These are phyloP conservation scores for Saccharomyces hybrid DNA, from an alignment of 1,139 yeast genomes.

Conservation along the genomic window DNA sequence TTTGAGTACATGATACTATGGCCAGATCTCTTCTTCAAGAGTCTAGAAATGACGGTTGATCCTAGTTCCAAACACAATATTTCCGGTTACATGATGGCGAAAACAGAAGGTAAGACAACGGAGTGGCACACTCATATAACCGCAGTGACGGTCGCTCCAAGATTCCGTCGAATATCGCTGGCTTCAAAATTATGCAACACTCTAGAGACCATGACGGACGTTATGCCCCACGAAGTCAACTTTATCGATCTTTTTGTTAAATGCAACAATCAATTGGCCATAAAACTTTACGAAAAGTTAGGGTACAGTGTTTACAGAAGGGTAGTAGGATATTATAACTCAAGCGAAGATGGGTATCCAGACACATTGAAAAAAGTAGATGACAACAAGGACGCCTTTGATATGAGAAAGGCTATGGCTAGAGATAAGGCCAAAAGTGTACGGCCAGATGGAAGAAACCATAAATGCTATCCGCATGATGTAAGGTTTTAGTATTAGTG, in stretches of 20 bases:
- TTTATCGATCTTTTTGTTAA: conserved; percentile 89
- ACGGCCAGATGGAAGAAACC: conserved; percentile 50
- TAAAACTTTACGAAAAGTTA: conserved; percentile 71
- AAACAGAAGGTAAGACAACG: conserved; percentile 74
- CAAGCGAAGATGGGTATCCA: conserved; percentile 32
- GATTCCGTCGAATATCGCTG: conserved; percentile 74
- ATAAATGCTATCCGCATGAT: conserved; percentile 57
- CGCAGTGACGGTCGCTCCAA: conserved; percentile 84
- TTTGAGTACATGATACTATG: conserved; percentile 73
- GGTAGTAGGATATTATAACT: conserved; percentile 79
- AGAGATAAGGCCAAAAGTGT: conserved; percentile 42
- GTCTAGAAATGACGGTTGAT: conserved; percentile 38
- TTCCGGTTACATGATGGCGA: conserved; percentile 90
- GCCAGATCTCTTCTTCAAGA: conserved; percentile 86
- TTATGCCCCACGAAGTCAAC: conserved; percentile 62
- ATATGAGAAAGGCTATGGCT: conserved; percentile 54
- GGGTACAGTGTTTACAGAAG: conserved; percentile 82
- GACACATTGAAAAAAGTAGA: conserved; percentile 39
- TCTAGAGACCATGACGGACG: conserved; percentile 64
- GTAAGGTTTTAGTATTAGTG: conserved; percentile 25
- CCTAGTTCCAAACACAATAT: conserved; percentile 28
- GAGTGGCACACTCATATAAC: conserved; percentile 98
- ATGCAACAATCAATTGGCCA: conserved; percentile 73
- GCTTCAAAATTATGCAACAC: conserved; percentile 69
- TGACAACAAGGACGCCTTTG: conserved; percentile 81